Base-by-base conservation (phyloP, 1,284 basidiomycete genomes). In the Leccinum subrobustum region DNA sequence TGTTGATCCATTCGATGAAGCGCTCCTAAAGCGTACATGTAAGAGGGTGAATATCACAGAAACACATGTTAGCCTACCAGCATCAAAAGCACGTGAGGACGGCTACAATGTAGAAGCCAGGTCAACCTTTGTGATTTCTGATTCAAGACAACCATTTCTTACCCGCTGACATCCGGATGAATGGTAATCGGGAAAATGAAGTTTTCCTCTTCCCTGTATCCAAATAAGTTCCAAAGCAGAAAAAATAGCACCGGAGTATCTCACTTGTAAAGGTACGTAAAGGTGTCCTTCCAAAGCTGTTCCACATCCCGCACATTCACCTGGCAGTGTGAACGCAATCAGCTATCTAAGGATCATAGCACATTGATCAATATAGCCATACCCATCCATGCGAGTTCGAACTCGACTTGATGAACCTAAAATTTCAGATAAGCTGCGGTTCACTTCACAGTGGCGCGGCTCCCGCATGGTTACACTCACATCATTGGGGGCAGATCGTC, bases 121-220 rank as follows among this genome's bases (percentile, higher is more conserved):
- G 27, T 59, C 39, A 27, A 48, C 59, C 55, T 54, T 23, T 6
- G 12, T n/a, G 5, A 4, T 3, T 27, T 48, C 3, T 37, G 25
- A 50, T 44, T 35, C 6, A 2, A 2, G 20, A 54, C 3, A 6
- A 48, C 1, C n/a, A n/a, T 25, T 18, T 48, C 81, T 70, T 69
- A 85, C 82, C 87, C 87, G 67, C 86, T 87, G n/a, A 90, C 88
- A 64, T 92, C 90, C 0, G 89, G 90, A 67, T 91, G 89, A 33
- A 92, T 88, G 0, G 90, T 91, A 62, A 91, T 83, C 0, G 89
- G 88, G 66, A 91, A 89, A 23, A 88, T 82, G 66, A 91, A 92
- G 67, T 86, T 83, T 64, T 88, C 83, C 66, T 89, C 84, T 63
- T 89, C 86, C 56, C 85, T 86, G 60, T 52, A 20, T 53, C 57